phyloP scores from a whole-genome alignment of 2,329 filamentous ascomycete species.

The Grosmannia huntii region DNA sequence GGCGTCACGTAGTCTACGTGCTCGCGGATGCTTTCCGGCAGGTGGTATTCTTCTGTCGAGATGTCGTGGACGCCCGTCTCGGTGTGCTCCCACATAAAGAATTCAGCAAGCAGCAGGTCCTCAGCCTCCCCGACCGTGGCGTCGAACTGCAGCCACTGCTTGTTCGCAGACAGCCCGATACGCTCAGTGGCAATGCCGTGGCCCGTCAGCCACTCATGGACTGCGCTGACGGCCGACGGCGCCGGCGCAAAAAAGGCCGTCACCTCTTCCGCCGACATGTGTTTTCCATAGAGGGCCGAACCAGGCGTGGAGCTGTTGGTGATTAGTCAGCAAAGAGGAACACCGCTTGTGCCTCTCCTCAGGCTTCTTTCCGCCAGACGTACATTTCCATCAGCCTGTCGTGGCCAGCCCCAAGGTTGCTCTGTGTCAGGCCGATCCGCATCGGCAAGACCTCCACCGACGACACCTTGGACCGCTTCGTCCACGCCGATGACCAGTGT shows the following conservation, averaged over 20 bases:
- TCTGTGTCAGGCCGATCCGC: conserved; percentile 12
- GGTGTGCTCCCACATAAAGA: conserved; percentile 4
- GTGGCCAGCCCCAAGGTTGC: conserved; percentile 17
- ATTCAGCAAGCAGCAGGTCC: conserved; percentile 4
- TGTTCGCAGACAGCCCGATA: conserved; percentile 4
- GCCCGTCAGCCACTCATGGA: conserved; percentile 18
- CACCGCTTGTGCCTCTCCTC: background rate
- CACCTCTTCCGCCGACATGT: conserved; percentile 22
- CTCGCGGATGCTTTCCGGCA: conserved; percentile 30
- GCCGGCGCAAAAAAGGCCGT: conserved; percentile 23
- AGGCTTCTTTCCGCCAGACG: too few species aligned
- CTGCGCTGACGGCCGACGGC: conserved; percentile 17
- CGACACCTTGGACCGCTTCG: conserved; percentile 15
- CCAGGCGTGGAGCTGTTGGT: conserved; percentile 10
- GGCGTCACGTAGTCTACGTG: conserved; percentile 45
- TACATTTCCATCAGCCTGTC: conserved; percentile 19
- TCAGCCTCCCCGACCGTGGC: conserved; percentile 12
- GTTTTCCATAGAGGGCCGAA: conserved; percentile 21
- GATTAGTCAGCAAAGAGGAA: background rate
- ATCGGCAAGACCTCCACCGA: conserved; percentile 9
- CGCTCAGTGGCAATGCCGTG: conserved; percentile 15
- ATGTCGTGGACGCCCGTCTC: conserved; percentile 1
- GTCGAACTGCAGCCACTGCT: conserved; percentile 14
- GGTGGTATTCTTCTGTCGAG: conserved; percentile 19
- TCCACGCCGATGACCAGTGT: conserved; percentile 15